phyloP scores from a whole-genome alignment of 2,329 filamentous ascomycete genomes.

The Teratosphaeria gauchensis region DNA sequence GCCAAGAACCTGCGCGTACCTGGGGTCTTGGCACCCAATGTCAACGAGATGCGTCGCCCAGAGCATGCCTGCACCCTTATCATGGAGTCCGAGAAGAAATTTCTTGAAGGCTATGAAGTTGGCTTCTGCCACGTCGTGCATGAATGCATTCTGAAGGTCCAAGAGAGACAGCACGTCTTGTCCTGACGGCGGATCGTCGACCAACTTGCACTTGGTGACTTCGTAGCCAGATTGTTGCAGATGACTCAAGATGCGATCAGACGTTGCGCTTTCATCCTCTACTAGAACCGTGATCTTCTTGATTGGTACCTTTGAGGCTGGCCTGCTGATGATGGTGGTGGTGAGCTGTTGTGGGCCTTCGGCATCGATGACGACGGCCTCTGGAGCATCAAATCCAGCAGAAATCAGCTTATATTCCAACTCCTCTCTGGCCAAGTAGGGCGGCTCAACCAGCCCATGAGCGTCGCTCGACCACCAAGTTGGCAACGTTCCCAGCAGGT shows the following conservation, averaged over 20 bases:
- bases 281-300: neutral
- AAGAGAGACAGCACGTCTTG: neutral
- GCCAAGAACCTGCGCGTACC: neutral
- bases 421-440: neutral
- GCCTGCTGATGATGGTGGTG: neutral
- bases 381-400: neutral
- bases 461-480: neutral
- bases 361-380: neutral
- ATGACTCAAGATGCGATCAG: neutral
- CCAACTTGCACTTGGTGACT: neutral
- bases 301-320: neutral
- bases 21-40: neutral
- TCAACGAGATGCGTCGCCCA: neutral
- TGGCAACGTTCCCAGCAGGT: neutral
- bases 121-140: neutral
- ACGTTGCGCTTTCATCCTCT: neutral
- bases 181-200: neutral
- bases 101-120: neutral
- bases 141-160: neutral
- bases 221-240: neutral
- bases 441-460: neutral
- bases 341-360: neutral
- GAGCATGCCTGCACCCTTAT: neutral
- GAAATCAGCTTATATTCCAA: neutral
- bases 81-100: neutral